Conservation (phyloP, 2,329 filamentous ascomycete species). For the Penicillium nordicum region DNA sequence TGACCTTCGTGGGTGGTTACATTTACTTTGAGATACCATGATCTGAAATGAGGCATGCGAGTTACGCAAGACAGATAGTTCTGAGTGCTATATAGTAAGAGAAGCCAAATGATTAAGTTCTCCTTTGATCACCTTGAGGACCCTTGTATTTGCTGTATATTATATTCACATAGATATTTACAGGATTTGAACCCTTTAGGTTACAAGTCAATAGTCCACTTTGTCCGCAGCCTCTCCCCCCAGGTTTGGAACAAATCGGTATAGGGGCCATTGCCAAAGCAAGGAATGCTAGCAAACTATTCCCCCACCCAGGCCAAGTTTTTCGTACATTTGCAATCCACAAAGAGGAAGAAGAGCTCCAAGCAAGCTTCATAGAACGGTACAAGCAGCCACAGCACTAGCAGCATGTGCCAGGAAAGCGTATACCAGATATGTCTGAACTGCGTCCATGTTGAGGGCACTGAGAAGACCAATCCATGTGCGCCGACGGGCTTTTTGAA, state of each 20-base stretch:
- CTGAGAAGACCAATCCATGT: too few species aligned
- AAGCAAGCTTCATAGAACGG: too few species aligned
- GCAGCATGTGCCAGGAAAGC: too few species aligned
- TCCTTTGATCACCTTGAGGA: background rate
- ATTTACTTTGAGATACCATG: slow-evolving; percentile 1
- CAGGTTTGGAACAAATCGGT: background rate
- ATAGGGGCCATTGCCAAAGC: too few species aligned
- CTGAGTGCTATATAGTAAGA: background rate
- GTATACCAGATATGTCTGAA: too few species aligned
- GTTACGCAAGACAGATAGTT: background rate
- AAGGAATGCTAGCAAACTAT: too few species aligned
- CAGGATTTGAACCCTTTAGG: background rate
- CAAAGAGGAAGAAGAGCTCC: too few species aligned
- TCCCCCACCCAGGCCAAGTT: too few species aligned
- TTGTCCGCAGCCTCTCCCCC: background rate
- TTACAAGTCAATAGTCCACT: background rate
- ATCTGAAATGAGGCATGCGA: slow-evolving; percentile 2
- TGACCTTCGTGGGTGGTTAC: background rate
- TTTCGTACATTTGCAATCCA: too few species aligned
- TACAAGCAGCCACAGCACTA: too few species aligned
- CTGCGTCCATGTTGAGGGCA: too few species aligned
- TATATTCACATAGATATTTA: background rate
- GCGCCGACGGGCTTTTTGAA: too few species aligned
- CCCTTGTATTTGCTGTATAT: background rate
- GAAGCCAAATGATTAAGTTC: background rate